Percentiles rank a stretch among this genome's conserved stretches.
Conservation (phyloP, 306 rosid species). For the Ziziphus jujuba region DNA sequence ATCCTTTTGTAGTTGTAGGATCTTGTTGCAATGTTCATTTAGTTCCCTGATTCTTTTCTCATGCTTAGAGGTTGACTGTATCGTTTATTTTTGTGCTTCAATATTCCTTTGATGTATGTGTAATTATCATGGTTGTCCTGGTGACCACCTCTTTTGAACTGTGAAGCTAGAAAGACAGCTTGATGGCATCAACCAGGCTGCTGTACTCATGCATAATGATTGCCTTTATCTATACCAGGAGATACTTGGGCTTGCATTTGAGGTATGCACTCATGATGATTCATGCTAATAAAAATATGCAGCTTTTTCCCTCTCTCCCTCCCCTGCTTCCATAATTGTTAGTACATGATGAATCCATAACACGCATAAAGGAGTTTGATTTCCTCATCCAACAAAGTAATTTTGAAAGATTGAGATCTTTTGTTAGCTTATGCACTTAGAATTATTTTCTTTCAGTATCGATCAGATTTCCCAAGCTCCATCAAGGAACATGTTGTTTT, state of each 20-base stretch:
- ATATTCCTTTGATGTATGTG: not conserved
- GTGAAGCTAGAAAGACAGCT: constrained; percentile 99
- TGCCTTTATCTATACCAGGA: constrained; percentile 90
- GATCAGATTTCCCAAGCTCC: constrained; percentile 74
- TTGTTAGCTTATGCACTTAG: constrained; percentile 26
- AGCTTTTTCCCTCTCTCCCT: not conserved
- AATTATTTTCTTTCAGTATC: constrained; percentile 58
- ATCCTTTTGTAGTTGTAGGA: no score
- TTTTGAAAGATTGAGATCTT: not conserved
- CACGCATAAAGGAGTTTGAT: not conserved
- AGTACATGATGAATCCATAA: not conserved
- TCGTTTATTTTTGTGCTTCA: not conserved
- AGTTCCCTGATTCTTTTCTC: no score
- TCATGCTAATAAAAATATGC: no score
- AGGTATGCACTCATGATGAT: constrained; percentile 44
- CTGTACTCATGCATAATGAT: constrained; percentile 87
- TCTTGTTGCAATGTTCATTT: no score
- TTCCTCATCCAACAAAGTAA: no score
- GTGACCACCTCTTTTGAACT: constrained; percentile 43
- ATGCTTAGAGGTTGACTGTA: no score
- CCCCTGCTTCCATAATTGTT: not conserved
- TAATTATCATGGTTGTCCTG: constrained; percentile 16
- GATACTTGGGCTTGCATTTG: constrained; percentile 87
- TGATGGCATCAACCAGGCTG: constrained; percentile 78
- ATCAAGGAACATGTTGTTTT: constrained; percentile 87